These are phyloP conservation scores for Kwoniella heveanensis DNA, from an alignment of 768 basidiomycete species.

Conservation along the genomic window DNA sequence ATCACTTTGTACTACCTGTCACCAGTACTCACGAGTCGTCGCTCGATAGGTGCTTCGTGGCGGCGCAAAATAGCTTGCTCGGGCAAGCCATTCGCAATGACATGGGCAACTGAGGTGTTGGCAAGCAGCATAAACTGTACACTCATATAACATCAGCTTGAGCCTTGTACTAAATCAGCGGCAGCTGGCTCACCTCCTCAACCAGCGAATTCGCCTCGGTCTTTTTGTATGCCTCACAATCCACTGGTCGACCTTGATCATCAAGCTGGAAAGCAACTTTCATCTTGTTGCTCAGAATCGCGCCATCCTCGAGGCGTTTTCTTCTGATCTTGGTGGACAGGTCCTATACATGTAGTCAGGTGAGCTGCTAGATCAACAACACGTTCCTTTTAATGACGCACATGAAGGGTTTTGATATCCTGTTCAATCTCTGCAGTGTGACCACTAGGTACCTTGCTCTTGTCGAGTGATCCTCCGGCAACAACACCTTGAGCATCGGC, in stretches of 20 bases:
- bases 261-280: constrained; percentile 78
- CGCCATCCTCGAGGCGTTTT: constrained; percentile 77
- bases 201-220: constrained; percentile 77
- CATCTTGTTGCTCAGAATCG: constrained; percentile 69
- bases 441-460: constrained; percentile 63
- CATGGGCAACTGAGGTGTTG: constrained; percentile 86
- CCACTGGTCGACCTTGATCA: constrained; percentile 72
- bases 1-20: constrained; percentile 55
- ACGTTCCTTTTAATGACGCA: no score
- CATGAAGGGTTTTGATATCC: constrained; percentile 72
- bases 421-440: constrained; percentile 65
- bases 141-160: neutral
- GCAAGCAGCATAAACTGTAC: constrained; percentile 87
- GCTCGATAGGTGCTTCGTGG: constrained; percentile 88
- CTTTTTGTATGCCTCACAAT: constrained; percentile 69
- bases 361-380: neutral
- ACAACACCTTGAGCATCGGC: constrained; percentile 77
- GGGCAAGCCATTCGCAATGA: constrained; percentile 88
- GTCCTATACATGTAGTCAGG: constrained; percentile 40
- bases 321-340: constrained; percentile 73
- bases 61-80: constrained; percentile 96
- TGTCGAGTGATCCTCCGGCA: constrained; percentile 66
- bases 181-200: constrained; percentile 72
- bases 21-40: constrained; percentile 63
- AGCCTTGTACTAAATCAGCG: no score